phyloP scores from a whole-genome alignment of 495 filamentous ascomycete species.

The Margaritispora aquatica region DNA sequence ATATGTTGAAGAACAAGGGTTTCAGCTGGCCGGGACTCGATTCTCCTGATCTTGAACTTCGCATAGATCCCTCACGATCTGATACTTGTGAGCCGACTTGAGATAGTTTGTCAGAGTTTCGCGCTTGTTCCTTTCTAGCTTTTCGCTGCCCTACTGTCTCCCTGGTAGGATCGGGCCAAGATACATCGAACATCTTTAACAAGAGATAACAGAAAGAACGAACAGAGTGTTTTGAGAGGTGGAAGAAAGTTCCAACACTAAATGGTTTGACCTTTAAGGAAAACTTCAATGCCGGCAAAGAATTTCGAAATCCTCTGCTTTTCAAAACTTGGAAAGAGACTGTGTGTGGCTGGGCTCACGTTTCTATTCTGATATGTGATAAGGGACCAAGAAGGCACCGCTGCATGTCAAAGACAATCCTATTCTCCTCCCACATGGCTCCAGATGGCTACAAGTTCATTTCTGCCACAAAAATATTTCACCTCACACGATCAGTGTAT shows the following conservation, averaged over 20 bases:
- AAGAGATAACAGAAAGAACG: background rate
- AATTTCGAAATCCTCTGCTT: too few species aligned
- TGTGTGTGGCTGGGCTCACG: too few species aligned
- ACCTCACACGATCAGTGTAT: background rate
- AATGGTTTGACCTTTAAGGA: too few species aligned
- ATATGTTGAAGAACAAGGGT: conserved; percentile 11
- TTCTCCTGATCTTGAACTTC: conserved; percentile 13
- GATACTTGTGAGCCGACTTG: conserved; percentile 12
- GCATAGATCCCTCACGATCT: conserved; percentile 1
- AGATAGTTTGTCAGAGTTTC: background rate
- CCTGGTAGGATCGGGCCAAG: conserved; percentile 40
- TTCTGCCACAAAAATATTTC: background rate
- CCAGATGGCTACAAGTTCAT: background rate
- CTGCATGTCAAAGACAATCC: too few species aligned
- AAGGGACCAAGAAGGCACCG: too few species aligned
- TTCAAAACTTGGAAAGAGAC: too few species aligned
- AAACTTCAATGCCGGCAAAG: too few species aligned
- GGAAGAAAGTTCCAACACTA: too few species aligned
- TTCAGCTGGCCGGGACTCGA: conserved; percentile 1
- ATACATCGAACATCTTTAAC: conserved; percentile 44
- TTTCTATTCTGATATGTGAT: background rate
- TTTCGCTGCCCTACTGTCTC: conserved; percentile 39
- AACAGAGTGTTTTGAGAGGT: background rate
- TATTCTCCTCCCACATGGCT: background rate
- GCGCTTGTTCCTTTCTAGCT: conserved; percentile 12